Conservation (phyloP, 2,329 filamentous ascomycete genomes). For the Parafenestella ontariensis region DNA sequence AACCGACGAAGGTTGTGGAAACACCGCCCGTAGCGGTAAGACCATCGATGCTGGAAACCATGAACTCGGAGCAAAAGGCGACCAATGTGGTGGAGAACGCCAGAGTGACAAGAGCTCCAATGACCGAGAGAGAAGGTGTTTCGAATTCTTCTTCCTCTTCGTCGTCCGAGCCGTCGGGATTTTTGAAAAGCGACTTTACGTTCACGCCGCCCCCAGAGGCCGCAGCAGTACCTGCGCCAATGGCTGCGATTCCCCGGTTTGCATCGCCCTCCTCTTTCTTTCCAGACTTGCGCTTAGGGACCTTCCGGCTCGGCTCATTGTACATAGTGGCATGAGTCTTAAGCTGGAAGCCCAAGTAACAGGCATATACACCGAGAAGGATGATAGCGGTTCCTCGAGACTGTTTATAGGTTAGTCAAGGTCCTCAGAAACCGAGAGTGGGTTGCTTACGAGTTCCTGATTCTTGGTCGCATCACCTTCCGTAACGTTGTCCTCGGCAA, state of each 20-base stretch:
- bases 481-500: constrained; percentile 31
- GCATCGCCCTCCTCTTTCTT: constrained; percentile 60
- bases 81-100: constrained; percentile 78
- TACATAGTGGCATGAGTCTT: constrained; percentile 84
- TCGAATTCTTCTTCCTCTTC: constrained; percentile 72
- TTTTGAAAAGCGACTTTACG: constrained; percentile 54
- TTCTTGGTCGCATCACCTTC: constrained; percentile 37
- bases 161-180: constrained; percentile 41
- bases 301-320: constrained; percentile 79
- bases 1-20: constrained; percentile 67
- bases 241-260: constrained; percentile 58
- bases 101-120: constrained; percentile 76
- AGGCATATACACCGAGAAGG: constrained; percentile 80
- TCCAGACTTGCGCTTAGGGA: constrained; percentile 62
- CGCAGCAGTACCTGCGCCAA: constrained; percentile 61
- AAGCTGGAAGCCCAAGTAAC: constrained; percentile 89
- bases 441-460: constrained; percentile 27
- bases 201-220: constrained; percentile 59
- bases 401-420: not conserved
- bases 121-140: constrained; percentile 77
- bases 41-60: constrained; percentile 66
- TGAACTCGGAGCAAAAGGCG: constrained; percentile 75
- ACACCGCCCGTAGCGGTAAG: constrained; percentile 59
- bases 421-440: not conserved
- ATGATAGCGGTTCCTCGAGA: constrained; percentile 81